A percentile compares a stretch with the other conserved stretches of the same genome.
These are phyloP conservation scores for Smallanthus sonchifolius DNA, from an alignment of 129 eudicot species.

Conservation along the genomic window DNA sequence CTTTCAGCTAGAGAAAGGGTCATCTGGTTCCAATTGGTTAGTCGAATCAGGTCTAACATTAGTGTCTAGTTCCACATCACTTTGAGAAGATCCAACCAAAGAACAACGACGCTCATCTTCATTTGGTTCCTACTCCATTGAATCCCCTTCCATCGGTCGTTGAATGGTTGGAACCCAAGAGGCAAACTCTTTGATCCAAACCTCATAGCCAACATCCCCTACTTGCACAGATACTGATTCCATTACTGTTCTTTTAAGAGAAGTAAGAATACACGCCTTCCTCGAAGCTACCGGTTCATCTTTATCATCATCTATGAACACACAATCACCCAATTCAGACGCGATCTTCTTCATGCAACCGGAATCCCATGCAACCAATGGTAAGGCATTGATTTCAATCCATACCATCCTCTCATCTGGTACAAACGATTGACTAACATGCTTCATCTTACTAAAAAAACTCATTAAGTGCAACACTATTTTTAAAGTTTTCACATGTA, in stretches of 20 bases:
- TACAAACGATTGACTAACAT: neutral
- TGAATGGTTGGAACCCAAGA: neutral
- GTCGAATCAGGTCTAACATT: too few species aligned
- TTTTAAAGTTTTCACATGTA: neutral
- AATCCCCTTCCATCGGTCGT: neutral
- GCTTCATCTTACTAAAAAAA: neutral
- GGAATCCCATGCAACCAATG: too few species aligned
- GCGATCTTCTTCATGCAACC: neutral
- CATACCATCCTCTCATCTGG: too few species aligned
- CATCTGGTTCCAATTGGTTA: too few species aligned
- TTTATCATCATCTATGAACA: neutral
- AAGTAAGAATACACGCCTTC: neutral
- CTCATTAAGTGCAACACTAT: neutral
- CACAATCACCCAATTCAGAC: neutral
- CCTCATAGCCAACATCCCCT: neutral
- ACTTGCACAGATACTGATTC: neutral
- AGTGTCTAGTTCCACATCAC: too few species aligned
- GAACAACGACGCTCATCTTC: too few species aligned
- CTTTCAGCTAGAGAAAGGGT: too few species aligned
- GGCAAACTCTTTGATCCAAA: neutral
- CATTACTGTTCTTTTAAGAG: neutral
- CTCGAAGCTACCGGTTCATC: neutral
- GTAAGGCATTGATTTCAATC: too few species aligned
- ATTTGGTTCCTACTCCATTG: neutral
- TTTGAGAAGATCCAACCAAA: too few species aligned